Conservation (phyloP, 768 basidiomycete genomes). For the Pleurotus platypus region DNA sequence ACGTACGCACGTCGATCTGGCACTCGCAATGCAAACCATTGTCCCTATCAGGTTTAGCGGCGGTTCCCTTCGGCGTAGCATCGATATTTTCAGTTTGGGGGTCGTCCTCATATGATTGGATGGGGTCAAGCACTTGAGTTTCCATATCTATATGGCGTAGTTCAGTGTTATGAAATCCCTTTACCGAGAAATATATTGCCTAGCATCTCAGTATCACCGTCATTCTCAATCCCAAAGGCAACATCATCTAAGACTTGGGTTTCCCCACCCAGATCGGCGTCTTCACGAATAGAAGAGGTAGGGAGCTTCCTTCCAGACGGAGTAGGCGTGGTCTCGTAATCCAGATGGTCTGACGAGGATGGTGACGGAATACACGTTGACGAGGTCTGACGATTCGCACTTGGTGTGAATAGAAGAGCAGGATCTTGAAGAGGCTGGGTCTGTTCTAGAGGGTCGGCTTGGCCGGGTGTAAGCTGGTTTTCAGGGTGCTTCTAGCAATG, state of each 20-base stretch:
- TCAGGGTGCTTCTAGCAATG: not conserved
- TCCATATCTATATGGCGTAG: slow-evolving; percentile 31
- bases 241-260: slow-evolving; percentile 11
- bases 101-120: slow-evolving; percentile 17
- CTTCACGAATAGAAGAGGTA: slow-evolving; percentile 9
- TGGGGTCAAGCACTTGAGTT: slow-evolving; percentile 26
- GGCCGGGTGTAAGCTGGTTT: not conserved
- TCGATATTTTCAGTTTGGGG: slow-evolving; percentile 6
- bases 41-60: slow-evolving; percentile 2
- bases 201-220: slow-evolving; percentile 44
- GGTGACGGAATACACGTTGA: not conserved
- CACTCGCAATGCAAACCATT: slow-evolving; percentile 66
- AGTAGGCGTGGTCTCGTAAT: not conserved
- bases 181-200: slow-evolving; percentile 21
- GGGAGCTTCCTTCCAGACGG: not conserved
- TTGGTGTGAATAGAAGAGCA: slow-evolving; percentile 7
- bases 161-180: no score
- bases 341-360: not conserved
- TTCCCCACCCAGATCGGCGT: slow-evolving; percentile 9
- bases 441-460: slow-evolving; percentile 33
- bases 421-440: slow-evolving; percentile 42
- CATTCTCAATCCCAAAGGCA: slow-evolving; percentile 9
- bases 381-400: not conserved
- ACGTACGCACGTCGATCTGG: slow-evolving; percentile 45
- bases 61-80: slow-evolving; percentile 7